A percentile compares a stretch with the other conserved stretches of the same genome.
Conservation (phyloP, 2,329 filamentous ascomycete species). For the Didymella pinodella region DNA sequence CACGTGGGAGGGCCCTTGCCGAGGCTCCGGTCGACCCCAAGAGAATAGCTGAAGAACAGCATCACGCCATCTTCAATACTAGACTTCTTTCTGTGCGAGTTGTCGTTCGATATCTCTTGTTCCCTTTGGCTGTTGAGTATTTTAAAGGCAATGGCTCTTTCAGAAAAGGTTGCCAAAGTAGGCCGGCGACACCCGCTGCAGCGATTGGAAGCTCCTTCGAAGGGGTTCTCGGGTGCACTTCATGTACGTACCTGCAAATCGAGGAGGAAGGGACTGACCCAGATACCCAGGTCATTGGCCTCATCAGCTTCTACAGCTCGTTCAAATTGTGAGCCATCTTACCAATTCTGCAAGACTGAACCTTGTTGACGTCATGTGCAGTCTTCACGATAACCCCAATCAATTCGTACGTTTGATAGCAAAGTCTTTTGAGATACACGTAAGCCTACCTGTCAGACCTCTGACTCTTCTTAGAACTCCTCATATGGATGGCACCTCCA, state of each 20-base stretch:
- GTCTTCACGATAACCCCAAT: conserved; percentile 43
- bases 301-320: conserved; percentile 55
- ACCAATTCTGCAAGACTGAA: background rate
- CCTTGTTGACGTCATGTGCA: conserved; percentile 33
- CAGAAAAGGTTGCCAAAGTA: conserved; percentile 34
- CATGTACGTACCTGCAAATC: conserved; percentile 55
- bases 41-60: conserved; percentile 8
- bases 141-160: conserved; percentile 24
- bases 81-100: background rate
- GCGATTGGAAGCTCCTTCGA: conserved; percentile 70
- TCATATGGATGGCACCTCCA: conserved; percentile 75
- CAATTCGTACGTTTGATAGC: conserved; percentile 29
- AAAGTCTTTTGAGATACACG: no score
- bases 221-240: conserved; percentile 67
- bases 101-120: background rate
- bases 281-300: conserved; percentile 44
- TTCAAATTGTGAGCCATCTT: conserved; percentile 49
- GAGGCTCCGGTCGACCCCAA: background rate
- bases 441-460: no score
- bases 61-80: conserved; percentile 4
- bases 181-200: conserved; percentile 67
- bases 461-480: conserved; percentile 52
- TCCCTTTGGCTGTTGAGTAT: background rate
- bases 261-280: background rate
- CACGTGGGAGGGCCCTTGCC: conserved; percentile 1